These are phyloP conservation scores for Calonectria pteridis DNA, from an alignment of 2,329 filamentous ascomycete genomes.

Conservation along the genomic window DNA sequence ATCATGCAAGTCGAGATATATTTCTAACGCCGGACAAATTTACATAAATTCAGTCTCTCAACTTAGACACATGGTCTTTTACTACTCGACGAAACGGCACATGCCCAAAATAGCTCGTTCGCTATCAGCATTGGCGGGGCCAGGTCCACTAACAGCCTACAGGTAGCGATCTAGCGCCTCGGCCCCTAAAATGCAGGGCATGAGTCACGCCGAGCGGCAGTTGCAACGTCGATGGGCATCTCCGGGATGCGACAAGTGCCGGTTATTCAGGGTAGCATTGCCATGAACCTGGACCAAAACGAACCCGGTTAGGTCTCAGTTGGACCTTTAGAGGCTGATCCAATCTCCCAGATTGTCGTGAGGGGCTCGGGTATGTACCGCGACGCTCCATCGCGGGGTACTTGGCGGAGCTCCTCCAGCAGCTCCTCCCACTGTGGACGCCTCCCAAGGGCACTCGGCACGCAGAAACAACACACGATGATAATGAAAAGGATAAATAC, in stretches of 20 bases:
- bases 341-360: neutral
- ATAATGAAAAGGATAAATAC: neutral
- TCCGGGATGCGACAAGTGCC: neutral
- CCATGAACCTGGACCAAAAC: neutral
- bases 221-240: no score
- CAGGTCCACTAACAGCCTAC: no score
- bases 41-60: neutral
- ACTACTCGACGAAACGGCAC: neutral
- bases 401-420: constrained; percentile 3
- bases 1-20: neutral
- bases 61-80: neutral
- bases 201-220: neutral
- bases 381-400: neutral
- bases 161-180: neutral
- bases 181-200: neutral
- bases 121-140: neutral
- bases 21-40: neutral
- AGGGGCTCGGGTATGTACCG: neutral
- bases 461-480: neutral
- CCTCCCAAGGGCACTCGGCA: neutral
- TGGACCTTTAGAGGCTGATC: neutral
- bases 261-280: neutral
- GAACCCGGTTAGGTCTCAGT: neutral
- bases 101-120: neutral
- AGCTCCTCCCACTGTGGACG: neutral